Percentiles rank a stretch among this genome's conserved stretches.
These are phyloP conservation scores for Phytophthora meadii DNA, from an alignment of 352 stramenopile species.

Conservation along the genomic window DNA sequence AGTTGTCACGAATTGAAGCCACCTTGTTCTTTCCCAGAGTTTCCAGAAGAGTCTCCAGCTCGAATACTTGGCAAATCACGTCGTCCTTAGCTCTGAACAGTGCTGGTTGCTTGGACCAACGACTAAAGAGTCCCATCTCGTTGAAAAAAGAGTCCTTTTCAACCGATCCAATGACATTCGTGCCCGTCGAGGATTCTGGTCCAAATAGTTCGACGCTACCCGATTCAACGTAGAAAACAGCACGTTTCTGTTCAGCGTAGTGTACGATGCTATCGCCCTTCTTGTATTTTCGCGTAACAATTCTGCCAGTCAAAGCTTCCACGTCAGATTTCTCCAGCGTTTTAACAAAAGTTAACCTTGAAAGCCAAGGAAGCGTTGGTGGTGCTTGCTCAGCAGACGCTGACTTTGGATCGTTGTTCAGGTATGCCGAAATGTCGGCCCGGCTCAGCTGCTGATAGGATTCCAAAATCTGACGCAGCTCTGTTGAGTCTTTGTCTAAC, in stretches of 20 bases:
- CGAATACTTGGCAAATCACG: constrained; percentile 51
- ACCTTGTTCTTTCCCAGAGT: constrained; percentile 46
- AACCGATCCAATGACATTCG: constrained; percentile 42
- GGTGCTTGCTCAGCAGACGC: not conserved
- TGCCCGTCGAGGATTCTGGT: constrained; percentile 50
- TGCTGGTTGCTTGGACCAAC: constrained; percentile 47
- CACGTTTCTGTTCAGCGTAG: constrained; percentile 55
- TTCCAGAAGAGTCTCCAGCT: constrained; percentile 40
- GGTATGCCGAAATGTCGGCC: constrained; percentile 40
- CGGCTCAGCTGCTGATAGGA: constrained; percentile 24
- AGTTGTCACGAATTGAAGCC: constrained; percentile 40
- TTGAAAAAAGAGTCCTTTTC: constrained; percentile 46
- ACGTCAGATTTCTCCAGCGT: constrained; percentile 19
- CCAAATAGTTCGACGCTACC: constrained; percentile 55
- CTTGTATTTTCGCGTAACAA: constrained; percentile 31
- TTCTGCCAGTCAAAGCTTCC: constrained; percentile 9
- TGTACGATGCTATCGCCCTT: constrained; percentile 44
- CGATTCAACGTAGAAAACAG: constrained; percentile 52
- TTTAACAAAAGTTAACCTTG: constrained; percentile 26
- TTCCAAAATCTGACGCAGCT: constrained; percentile 46
- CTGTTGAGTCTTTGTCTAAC: constrained; percentile 57
- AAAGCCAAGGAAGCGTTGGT: constrained; percentile 26
- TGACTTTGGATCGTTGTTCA: constrained; percentile 48
- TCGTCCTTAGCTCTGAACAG: constrained; percentile 45
- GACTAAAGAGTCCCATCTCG: constrained; percentile 61